Base-by-base conservation (phyloP, 306 rosid species). In the Prunus kanzakura region DNA sequence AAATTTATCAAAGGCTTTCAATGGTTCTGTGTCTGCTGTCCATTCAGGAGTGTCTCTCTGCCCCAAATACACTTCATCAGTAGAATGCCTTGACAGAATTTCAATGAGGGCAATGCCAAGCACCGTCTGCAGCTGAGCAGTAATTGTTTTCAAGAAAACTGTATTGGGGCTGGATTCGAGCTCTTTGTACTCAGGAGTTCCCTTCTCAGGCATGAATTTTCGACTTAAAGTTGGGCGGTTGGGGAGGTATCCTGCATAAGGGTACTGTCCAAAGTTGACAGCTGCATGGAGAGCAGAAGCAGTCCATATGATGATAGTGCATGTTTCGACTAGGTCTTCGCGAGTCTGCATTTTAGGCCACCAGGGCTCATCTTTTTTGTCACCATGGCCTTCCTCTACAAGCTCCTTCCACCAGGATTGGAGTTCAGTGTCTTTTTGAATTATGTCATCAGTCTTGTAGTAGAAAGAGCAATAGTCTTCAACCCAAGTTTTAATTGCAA, bases 251-350 rank as follows among this genome's bases (percentile, higher is more conserved):
- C 95, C 97, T 38, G 94, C 94, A 67, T 89, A 89, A 5, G 94
- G 89, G 49, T 86, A 90, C 27, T 90, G 90, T 38, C 94, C 91
- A 19, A 86, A 90, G 80, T 90, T 86, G 27, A 87, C 89, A 8
- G 96, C 93, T 49, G 93, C 91, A 66, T 89, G 93, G 64, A 90
- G 90, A 8, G 96, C 96, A 3, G 93, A 92, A 68, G 90, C 84
- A 14, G 84, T 88, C 96, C 93, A 90, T 80, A 90, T 85, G 43
- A 86, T 60, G 12, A 74, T 90, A 50, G 85, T 78, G 82, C 86
- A 79, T 1, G 78, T 27, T 27, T 86, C 81, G 7, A 84, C 58
- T 66, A 88, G 82, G 23, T 85, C 93, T 19, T 73, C 29, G 23
- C 77, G 45, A 32, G 79, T 84, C 75, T 83, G 84, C 91, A 89